These are phyloP conservation scores for Groenewaldozyma tartarivorans DNA, from an alignment of 805 yeast genomes.

Conservation along the genomic window DNA sequence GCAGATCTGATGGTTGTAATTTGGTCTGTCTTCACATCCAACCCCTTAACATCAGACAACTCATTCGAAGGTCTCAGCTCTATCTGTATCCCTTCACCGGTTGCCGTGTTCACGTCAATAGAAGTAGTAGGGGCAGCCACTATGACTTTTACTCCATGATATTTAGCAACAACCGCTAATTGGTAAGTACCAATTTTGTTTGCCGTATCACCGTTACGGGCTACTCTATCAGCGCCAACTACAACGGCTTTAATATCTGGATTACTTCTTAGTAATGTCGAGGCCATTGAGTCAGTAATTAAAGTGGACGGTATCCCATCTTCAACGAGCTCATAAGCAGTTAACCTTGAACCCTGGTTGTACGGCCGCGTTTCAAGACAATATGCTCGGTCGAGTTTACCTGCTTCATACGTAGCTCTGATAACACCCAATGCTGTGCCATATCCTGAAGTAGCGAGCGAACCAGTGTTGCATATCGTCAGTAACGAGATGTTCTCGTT, in stretches of 20 bases:
- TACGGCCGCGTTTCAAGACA: slow-evolving; percentile 95
- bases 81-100: slow-evolving; percentile 70
- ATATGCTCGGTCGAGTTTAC: slow-evolving; percentile 59
- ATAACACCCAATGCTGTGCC: slow-evolving; percentile 95
- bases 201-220: slow-evolving; percentile 89
- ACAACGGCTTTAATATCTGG: slow-evolving; percentile 80
- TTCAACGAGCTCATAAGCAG: slow-evolving; percentile 81
- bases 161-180: slow-evolving; percentile 63
- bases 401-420: slow-evolving; percentile 48
- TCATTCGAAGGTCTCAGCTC: slow-evolving; percentile 83
- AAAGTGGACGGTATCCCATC: slow-evolving; percentile 83
- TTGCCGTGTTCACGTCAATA: slow-evolving; percentile 54
- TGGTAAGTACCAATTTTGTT: slow-evolving; percentile 95
- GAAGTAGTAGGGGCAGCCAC: slow-evolving; percentile 96
- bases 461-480: slow-evolving; percentile 94
- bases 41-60: slow-evolving; percentile 65
- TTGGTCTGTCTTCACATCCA: slow-evolving; percentile 20
- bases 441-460: slow-evolving; percentile 93
- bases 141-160: slow-evolving; percentile 64
- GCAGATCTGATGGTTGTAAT: slow-evolving; percentile 69
- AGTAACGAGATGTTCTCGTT: slow-evolving; percentile 65
- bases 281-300: slow-evolving; percentile 86
- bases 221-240: slow-evolving; percentile 94
- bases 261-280: slow-evolving; percentile 50
- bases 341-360: slow-evolving; percentile 89